Evolutionary conservation across 345 rosid genomes (phyloP).

Genomic region (Alliaria petiolata): DNA sequence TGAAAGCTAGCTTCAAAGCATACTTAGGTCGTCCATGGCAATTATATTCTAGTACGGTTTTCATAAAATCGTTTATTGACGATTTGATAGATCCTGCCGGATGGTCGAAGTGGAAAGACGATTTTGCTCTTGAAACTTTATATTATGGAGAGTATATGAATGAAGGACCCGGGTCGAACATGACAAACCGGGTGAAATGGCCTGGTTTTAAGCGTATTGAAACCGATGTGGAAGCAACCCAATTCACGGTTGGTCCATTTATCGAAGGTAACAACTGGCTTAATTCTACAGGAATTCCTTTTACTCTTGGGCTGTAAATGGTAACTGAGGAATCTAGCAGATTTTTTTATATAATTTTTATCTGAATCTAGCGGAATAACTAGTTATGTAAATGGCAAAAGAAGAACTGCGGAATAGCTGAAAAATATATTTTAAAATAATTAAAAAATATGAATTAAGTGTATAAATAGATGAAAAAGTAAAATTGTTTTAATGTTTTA

Average conservation of each 20-base stretch:
- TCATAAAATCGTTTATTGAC: conserved; percentile 47
- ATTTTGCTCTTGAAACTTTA: conserved; percentile 57
- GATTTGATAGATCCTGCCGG: conserved; percentile 67
- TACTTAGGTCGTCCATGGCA: conserved; percentile 83
- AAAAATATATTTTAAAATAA: too few relatives aligned
- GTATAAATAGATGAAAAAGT: too few relatives aligned
- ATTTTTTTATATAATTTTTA: too few relatives aligned
- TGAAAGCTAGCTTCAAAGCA: conserved; percentile 40
- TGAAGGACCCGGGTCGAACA: conserved; percentile 58
- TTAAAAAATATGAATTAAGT: too few relatives aligned
- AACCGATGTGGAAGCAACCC: conserved; percentile 45
- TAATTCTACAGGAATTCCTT: conserved; percentile 47
- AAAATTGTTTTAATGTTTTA: too few relatives aligned
- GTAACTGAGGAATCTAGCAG: too few relatives aligned
- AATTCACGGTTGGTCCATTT: conserved; percentile 52
- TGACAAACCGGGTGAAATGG: conserved; percentile 69
- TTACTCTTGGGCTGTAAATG: too few relatives aligned
- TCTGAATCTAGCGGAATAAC: too few relatives aligned
- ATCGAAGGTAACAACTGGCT: conserved; percentile 67
- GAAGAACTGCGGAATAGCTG: too few relatives aligned
- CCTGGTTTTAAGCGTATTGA: conserved; percentile 62
- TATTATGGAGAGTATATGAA: conserved; percentile 81
- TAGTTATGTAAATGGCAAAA: too few relatives aligned
- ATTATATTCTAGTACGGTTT: conserved; percentile 65
- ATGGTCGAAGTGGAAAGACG: conserved; percentile 71